Percentiles rank a stretch among this genome's conserved stretches.
These are phyloP conservation scores for Exophiala sp. DNA, from an alignment of 2,329 filamentous ascomycete species.

Conservation along the genomic window DNA sequence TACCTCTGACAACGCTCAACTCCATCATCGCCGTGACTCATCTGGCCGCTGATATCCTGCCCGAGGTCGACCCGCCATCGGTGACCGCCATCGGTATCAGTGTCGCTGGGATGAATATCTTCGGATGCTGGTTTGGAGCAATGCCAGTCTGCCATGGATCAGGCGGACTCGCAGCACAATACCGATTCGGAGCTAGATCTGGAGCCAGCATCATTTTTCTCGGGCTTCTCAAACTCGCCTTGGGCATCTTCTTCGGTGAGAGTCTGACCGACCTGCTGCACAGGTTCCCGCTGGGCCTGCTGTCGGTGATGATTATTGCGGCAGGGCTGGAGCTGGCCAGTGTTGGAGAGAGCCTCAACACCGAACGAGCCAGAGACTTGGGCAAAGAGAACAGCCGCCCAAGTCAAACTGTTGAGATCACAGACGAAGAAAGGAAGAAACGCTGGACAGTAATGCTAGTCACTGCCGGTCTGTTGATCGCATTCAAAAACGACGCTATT, in stretches of 20 bases:
- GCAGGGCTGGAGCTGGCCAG: slow-evolving; percentile 82
- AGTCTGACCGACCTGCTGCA: slow-evolving; percentile 65
- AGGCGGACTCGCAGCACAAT: slow-evolving; percentile 83
- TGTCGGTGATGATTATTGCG: slow-evolving; percentile 85
- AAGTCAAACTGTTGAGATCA: slow-evolving; percentile 4
- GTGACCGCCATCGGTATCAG: slow-evolving; percentile 75
- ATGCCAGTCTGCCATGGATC: slow-evolving; percentile 96
- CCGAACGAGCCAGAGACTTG: slow-evolving; percentile 59
- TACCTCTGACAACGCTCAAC: slow-evolving; percentile 87
- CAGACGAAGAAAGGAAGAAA: slow-evolving; percentile 56
- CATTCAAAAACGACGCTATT: slow-evolving; percentile 83
- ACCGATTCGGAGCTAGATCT: slow-evolving; percentile 83
- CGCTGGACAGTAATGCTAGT: slow-evolving; percentile 87
- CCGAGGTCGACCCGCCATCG: slow-evolving; percentile 59
- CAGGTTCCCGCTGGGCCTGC: slow-evolving; percentile 66
- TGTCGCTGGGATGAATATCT: slow-evolving; percentile 75
- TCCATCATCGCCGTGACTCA: slow-evolving; percentile 83
- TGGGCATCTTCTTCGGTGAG: slow-evolving; percentile 70
- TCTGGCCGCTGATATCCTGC: slow-evolving; percentile 70
- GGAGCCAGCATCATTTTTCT: slow-evolving; percentile 77
- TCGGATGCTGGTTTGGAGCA: slow-evolving; percentile 82
- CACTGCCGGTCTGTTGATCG: slow-evolving; percentile 73
- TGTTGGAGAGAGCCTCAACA: slow-evolving; percentile 76
- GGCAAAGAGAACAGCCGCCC: slow-evolving; percentile 33
- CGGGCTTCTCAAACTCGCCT: slow-evolving; percentile 64